Evolutionary conservation across 1,284 basidiomycete species (phyloP), one percentile per base, ranked within the genome.

Genomic region (Ustilago vetiveriae): DNA sequence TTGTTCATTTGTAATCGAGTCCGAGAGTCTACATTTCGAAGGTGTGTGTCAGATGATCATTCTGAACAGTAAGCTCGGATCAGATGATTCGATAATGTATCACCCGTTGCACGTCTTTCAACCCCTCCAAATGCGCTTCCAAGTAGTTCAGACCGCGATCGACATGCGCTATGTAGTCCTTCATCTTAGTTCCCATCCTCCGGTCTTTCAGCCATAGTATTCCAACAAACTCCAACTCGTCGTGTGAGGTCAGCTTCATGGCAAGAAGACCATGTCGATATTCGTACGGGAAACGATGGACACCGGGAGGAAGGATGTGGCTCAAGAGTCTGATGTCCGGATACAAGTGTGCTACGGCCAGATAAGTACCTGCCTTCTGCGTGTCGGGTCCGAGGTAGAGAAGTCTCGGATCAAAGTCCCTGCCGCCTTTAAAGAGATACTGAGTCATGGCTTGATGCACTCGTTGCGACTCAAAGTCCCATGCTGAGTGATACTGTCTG

Each of bases 171-270:
- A 41, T 30, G 13, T 16, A n/a, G 9, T 39, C 10, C 37, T 48
- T 22, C 4, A 41, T 4, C 30, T 49, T 39, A 7, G 17, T 14
- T 2, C 14, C 24, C 2, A 17, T 39, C 16, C 21, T 26, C 7
- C 5, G 8, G 17, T 27, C 13, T 11, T 24, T 38, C 19, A 42
- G 11, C 42, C 50, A 52, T 27, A 52, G 33, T 8, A 52, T 39
- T 2, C 49, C 50, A 10, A 52, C 33, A 16, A 44, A 52, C 14
- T 52, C 35, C 11, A 42, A 42, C 36, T 52, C 50, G 7, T 44
- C 42, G 16, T 52, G 21, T 8, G 50, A 43, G 14, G 11, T n/a
- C 10, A 52, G 19, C 19, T 30, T 44, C 17, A 52, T 52, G 3
- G 42, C 41, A 10, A 52, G 41, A 9, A 39, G 26, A 5, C 50